A percentile compares a stretch with the other conserved stretches of the same genome.
phyloP scores from a whole-genome alignment of 2,329 filamentous ascomycete species.

The Aspergillus sp. region DNA sequence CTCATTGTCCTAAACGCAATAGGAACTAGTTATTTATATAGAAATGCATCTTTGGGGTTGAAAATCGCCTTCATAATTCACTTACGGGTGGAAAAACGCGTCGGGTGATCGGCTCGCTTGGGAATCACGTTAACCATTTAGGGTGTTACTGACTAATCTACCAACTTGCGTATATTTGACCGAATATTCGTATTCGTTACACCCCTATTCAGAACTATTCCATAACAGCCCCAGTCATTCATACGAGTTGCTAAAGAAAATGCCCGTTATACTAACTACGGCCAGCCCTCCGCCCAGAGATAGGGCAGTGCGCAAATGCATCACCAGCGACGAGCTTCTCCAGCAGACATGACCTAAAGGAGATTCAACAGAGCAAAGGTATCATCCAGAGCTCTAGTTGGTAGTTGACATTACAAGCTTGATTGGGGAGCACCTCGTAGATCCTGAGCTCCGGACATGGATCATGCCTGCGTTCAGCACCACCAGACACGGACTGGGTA shows the following conservation, averaged over 20 bases:
- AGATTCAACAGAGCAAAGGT: not conserved
- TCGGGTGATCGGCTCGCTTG: no score
- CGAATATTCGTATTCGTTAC: no score
- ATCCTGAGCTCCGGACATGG: constrained; percentile 39
- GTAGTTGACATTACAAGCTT: constrained; percentile 30
- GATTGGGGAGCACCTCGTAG: constrained; percentile 37
- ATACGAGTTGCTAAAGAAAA: not conserved
- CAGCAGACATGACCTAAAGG: not conserved
- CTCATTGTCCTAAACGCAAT: no score
- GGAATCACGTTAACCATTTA: no score
- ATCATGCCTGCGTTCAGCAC: constrained; percentile 50
- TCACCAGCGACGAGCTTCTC: not conserved
- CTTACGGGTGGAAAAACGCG: no score
- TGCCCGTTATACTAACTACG: not conserved
- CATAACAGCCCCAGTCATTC: no score
- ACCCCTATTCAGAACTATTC: no score
- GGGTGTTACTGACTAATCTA: no score
- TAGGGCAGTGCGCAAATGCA: not conserved
- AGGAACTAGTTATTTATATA: no score
- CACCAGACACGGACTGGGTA: constrained; percentile 37
- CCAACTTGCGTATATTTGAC: no score
- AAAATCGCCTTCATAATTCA: no score
- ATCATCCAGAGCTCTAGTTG: constrained; percentile 12
- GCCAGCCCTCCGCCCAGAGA: not conserved
- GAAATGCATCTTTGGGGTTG: no score